Base-by-base conservation (phyloP, 2,329 filamentous ascomycete species). In the Gliomastix tumulicola region DNA sequence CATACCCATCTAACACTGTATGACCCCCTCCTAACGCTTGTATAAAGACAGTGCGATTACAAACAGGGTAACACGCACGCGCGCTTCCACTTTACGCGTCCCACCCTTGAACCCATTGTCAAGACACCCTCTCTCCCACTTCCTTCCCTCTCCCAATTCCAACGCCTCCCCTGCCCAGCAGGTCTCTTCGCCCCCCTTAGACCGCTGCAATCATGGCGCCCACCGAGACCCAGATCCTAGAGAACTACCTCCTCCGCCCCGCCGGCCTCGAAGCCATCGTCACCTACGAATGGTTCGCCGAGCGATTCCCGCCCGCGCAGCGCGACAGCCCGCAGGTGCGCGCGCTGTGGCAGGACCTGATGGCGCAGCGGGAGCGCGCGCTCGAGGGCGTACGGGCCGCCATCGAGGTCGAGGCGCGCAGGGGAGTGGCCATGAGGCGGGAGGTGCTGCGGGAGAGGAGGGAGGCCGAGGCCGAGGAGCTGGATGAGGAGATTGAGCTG, bases 211-310 rank as follows among this genome's bases (percentile, higher is more conserved):
- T 44, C 41, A 88, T 88, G 82, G 67, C 84, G 4, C 80, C 83
- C 8, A 82, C 79, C 31, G 88, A 94, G 63, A 68, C 76, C 38
- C 74, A 78, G 20, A 84, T 94, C 45, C 74, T 94, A 35, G 71
- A 71, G 50, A 82, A 83, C 59, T 94, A 90, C 56, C 76, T 94
- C 40, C 74, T 94, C 23, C 71, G 82, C 21, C 84, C 88, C 11
- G 81, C 87, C 7, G 73, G 83, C 20, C 69, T 94, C 25, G 81
- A 84, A 30, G 74, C 82, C 44, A 75, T 88, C 51, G 67, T 88
- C 47, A 81, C 86, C 7, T 71, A 88, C 32, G 70, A 79, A 39
- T 76, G 87, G 45, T 94, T 94, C 65, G 79, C 76, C 30, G 71
- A 80, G 20, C 71, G 90, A 30, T 92, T 94, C 51, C 87, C 88